phyloP scores from a whole-genome alignment of 2,329 filamentous ascomycete species.

The Dothistroma pini region DNA sequence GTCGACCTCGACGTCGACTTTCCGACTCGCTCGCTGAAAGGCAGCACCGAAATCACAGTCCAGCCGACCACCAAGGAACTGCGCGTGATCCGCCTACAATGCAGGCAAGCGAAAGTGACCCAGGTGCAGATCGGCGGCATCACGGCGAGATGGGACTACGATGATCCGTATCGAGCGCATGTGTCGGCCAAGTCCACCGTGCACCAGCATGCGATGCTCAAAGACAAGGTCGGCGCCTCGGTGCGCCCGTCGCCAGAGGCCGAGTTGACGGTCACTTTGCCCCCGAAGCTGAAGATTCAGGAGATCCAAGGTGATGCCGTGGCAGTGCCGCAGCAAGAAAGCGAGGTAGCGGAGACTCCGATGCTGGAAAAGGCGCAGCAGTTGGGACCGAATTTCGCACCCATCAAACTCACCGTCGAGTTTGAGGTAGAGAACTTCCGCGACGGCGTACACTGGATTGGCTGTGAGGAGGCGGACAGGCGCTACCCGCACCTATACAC shows the following conservation, averaged over 20 bases:
- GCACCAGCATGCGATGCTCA: constrained; percentile 73
- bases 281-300: constrained; percentile 59
- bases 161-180: constrained; percentile 65
- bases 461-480: constrained; percentile 71
- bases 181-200: constrained; percentile 61
- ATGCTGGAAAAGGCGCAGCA: constrained; percentile 27
- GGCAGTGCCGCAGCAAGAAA: constrained; percentile 29
- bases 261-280: constrained; percentile 57
- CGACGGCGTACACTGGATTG: constrained; percentile 89
- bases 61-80: constrained; percentile 59
- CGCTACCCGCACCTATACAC: constrained; percentile 93
- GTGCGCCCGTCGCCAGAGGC: constrained; percentile 51
- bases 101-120: constrained; percentile 58
- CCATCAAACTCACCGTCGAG: constrained; percentile 66
- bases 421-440: constrained; percentile 72
- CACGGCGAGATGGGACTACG: constrained; percentile 39
- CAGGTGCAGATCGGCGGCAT: constrained; percentile 48
- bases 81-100: constrained; percentile 56
- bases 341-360: constrained; percentile 32
- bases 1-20: constrained; percentile 90
- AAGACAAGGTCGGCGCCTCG: constrained; percentile 62
- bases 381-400: constrained; percentile 48
- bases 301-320: constrained; percentile 51
- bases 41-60: constrained; percentile 77
- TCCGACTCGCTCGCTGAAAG: constrained; percentile 66